These are phyloP conservation scores for Vanrija humicola DNA, from an alignment of 1,284 basidiomycete genomes.

Conservation along the genomic window DNA sequence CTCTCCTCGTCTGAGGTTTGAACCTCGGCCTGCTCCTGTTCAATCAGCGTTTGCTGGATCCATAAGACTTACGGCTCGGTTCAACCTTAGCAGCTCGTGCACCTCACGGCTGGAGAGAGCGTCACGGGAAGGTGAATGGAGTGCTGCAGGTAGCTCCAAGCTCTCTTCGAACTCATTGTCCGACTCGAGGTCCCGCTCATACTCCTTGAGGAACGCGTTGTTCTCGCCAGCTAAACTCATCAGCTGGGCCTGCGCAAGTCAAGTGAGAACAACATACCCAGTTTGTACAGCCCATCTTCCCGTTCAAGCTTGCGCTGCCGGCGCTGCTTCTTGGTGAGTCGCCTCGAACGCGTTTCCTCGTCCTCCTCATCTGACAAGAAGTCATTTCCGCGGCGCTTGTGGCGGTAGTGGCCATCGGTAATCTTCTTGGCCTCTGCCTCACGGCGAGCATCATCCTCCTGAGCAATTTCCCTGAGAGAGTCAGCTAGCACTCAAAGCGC, in stretches of 20 bases:
- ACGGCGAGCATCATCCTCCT: constrained; percentile 34
- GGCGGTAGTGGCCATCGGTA: constrained; percentile 32
- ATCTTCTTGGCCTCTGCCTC: constrained; percentile 38
- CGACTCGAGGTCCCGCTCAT: constrained; percentile 28
- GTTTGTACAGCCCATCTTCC: constrained; percentile 32
- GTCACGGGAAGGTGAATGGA: too few species aligned
- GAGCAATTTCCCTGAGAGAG: constrained; percentile 26
- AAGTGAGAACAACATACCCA: constrained; percentile 17
- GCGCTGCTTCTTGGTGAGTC: constrained; percentile 26
- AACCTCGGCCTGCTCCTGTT: too few species aligned
- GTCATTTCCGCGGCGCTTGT: constrained; percentile 29
- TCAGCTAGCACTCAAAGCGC: not conserved
- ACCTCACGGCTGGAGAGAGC: not conserved
- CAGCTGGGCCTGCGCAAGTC: not conserved
- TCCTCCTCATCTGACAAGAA: constrained; percentile 36
- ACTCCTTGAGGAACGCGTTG: constrained; percentile 28
- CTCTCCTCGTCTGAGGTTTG: too few species aligned
- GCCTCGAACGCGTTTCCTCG: constrained; percentile 16
- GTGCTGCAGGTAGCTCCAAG: too few species aligned
- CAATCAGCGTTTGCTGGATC: not conserved
- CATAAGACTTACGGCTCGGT: not conserved
- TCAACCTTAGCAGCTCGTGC: not conserved
- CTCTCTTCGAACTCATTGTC: constrained; percentile 36
- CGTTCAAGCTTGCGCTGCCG: constrained; percentile 22
- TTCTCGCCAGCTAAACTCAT: constrained; percentile 23